A percentile compares a stretch with the other conserved stretches of the same genome.
phyloP scores from a whole-genome alignment of 345 rosid genomes.

The Corchorus olitorius region DNA sequence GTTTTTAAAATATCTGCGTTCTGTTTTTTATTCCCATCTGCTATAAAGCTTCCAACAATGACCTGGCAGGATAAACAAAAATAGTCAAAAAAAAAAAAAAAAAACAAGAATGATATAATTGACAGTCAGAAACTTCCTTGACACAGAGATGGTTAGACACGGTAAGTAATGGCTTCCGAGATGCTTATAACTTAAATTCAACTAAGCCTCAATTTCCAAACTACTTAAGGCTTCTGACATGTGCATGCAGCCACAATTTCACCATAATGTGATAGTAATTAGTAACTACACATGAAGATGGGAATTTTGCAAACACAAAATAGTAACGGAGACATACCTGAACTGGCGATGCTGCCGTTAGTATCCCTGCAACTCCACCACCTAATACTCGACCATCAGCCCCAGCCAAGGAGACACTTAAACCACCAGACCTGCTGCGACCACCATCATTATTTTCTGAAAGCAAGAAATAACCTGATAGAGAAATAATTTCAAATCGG shows the following conservation, averaged over 20 bases:
- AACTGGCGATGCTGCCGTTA: conserved; percentile 79
- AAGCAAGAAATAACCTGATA: conserved; percentile 69
- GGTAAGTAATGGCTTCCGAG: not conserved
- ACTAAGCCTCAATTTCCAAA: not conserved
- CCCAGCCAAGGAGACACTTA: conserved; percentile 78
- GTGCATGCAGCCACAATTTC: not conserved
- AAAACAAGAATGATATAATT: conserved; percentile 16
- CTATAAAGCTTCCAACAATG: conserved; percentile 85
- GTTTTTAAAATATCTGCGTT: conserved; percentile 43
- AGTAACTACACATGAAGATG: not conserved
- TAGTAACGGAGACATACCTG: conserved; percentile 52
- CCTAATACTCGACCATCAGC: conserved; percentile 78
- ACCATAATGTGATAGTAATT: not conserved
- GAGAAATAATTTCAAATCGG: conserved; percentile 73
- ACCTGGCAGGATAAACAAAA: conserved; percentile 47
- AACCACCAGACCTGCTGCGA: conserved; percentile 46
- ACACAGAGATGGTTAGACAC: not conserved
- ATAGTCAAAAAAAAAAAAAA: conserved; percentile 6
- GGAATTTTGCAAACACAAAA: not conserved
- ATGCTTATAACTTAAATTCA: not conserved
- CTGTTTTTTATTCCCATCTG: conserved; percentile 52
- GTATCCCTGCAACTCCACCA: conserved; percentile 75
- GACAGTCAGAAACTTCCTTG: conserved; percentile 1
- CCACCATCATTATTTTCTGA: conserved; percentile 59
- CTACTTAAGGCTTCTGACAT: not conserved